Base-by-base conservation (phyloP, 2,329 filamentous ascomycete species). In the Coleophoma crateriformis region DNA sequence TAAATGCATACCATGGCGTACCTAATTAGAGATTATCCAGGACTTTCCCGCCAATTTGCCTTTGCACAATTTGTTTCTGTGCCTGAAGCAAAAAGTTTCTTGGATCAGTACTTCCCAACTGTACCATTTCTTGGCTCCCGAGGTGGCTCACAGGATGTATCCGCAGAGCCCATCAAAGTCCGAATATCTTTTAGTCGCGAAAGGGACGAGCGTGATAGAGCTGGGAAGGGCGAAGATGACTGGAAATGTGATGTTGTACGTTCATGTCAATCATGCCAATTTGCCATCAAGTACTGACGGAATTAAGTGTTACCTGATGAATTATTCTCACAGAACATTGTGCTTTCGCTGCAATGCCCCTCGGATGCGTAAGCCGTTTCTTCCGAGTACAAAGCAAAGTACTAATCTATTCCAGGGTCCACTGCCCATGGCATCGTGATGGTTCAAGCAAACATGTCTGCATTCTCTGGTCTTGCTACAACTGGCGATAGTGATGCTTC, bases 301-400 rank as follows among this genome's bases (percentile, higher is more conserved):
- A 27, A 27, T 27, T 7, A 27, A 82, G 79, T 82, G 78, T 62
- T 66, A 69, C 22, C 69, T 77, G 50, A 67, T 75, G 48, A 85
- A 84, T 58, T 84, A 77, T 56, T 69, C 78, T 5, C 73, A 75
- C 43, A 72, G 81, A 40, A 65, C 68, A 13, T 69, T 74, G 49
- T 85, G 81, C 59, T 82, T 79, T 60, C 73, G 78, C 41, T 85
- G 81, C 60, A 77, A 81, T 58, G 70, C 71, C 10, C 72, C 74
- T 15, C 71, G 73, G 59, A 72, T 74, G 51, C 73, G 78, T 80
- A 65, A 58, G 72, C 62, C 5, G 33, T 10, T 7, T 27, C 8
- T 27, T 27, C 27, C 27, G 7, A 27, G 27, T 27, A 27, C 27
- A 2, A 27, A 2, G 27, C 6, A 27, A 27, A 27, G 27, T 27